Percentiles rank a stretch among this genome's conserved stretches.
phyloP scores from a whole-genome alignment of 2,329 filamentous ascomycete species.

The Penicillium sp. region DNA sequence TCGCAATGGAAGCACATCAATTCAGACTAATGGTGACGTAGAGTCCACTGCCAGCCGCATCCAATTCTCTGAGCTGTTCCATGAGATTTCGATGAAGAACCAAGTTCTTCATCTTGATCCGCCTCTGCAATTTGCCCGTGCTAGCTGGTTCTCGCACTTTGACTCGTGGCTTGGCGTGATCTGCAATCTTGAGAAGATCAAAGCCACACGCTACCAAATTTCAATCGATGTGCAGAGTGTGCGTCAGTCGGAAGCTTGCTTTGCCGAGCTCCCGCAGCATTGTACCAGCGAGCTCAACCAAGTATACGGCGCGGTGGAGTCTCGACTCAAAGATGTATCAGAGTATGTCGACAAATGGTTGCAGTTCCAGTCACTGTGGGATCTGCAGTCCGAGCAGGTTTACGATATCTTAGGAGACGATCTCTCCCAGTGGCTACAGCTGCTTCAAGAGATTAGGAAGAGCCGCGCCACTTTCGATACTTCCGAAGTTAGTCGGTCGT shows the following conservation, averaged over 20 bases:
- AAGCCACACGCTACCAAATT: slow-evolving; percentile 93
- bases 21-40: slow-evolving; percentile 24
- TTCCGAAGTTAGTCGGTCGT: slow-evolving; percentile 86
- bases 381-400: slow-evolving; percentile 92
- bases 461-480: slow-evolving; percentile 96
- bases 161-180: slow-evolving; percentile 92
- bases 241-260: slow-evolving; percentile 55
- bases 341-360: slow-evolving; percentile 96
- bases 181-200: slow-evolving; percentile 90
- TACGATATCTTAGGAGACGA: slow-evolving; percentile 91
- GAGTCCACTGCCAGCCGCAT: slow-evolving; percentile 38
- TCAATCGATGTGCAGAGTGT: slow-evolving; percentile 56
- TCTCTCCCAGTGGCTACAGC: slow-evolving; percentile 86
- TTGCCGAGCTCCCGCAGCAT: slow-evolving; percentile 78
- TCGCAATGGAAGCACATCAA: slow-evolving; percentile 26
- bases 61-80: slow-evolving; percentile 59
- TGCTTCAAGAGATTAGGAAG: slow-evolving; percentile 96
- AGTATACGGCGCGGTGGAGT: slow-evolving; percentile 81
- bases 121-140: slow-evolving; percentile 84
- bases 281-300: slow-evolving; percentile 76
- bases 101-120: slow-evolving; percentile 97
- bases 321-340: slow-evolving; percentile 75
- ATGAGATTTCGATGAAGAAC: slow-evolving; percentile 96
- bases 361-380: slow-evolving; percentile 97
- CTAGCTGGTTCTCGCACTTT: slow-evolving; percentile 89